These are phyloP conservation scores for Thalassiosira sp. DNA, from an alignment of 352 stramenopile species.

Conservation along the genomic window DNA sequence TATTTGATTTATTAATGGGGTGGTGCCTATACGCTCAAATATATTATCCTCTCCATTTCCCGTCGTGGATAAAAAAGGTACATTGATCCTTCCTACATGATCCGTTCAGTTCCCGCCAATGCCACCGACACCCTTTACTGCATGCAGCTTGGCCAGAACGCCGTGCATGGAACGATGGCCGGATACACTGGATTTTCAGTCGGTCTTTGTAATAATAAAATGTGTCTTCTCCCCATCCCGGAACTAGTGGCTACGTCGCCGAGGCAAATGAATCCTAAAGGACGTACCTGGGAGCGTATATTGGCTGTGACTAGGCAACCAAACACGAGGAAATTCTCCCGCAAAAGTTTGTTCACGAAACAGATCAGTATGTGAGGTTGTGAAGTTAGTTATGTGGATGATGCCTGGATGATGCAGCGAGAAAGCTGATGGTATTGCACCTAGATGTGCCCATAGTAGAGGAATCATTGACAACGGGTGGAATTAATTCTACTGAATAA, in stretches of 20 bases:
- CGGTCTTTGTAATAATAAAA: conserved; percentile 95
- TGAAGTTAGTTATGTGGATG: too few species aligned
- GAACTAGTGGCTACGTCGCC: conserved; percentile 87
- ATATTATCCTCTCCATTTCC: conserved; percentile 79
- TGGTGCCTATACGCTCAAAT: too few species aligned
- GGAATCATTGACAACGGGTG: too few species aligned
- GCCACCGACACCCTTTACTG: conserved; percentile 93
- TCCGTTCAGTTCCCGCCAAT: conserved; percentile 91
- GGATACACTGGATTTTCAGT: conserved; percentile 97
- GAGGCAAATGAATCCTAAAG: conserved; percentile 79
- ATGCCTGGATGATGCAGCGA: too few species aligned
- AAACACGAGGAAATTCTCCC: conserved; percentile 79
- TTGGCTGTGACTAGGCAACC: conserved; percentile 93
- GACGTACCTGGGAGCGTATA: conserved; percentile 92
- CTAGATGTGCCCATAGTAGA: too few species aligned
- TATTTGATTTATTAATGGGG: too few species aligned
- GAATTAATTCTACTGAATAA: too few species aligned
- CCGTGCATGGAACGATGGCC: conserved; percentile 97
- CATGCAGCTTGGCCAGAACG: conserved; percentile 97
- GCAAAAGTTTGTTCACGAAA: conserved; percentile 1
- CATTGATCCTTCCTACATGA: conserved; percentile 98
- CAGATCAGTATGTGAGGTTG: too few species aligned
- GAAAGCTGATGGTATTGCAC: too few species aligned
- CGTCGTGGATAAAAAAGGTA: conserved; percentile 93
- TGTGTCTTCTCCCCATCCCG: conserved; percentile 88